phyloP scores from a whole-genome alignment of 805 yeast species.

The Starmerella powellii region DNA sequence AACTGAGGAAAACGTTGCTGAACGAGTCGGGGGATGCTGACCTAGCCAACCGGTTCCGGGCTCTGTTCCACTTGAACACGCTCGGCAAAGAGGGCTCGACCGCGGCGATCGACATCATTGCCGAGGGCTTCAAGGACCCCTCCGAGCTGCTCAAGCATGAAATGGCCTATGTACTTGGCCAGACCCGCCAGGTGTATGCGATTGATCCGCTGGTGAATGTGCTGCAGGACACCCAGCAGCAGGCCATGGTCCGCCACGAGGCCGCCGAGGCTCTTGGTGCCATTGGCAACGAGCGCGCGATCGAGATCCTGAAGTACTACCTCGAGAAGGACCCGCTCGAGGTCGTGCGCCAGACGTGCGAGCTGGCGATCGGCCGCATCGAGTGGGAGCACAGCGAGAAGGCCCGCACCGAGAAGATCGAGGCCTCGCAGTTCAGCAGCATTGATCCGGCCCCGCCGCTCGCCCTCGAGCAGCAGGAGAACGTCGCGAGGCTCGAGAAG shows the following conservation, averaged over 20 bases:
- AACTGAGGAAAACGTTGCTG: constrained; percentile 24
- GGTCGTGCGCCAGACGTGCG: constrained; percentile 95
- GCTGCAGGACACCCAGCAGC: constrained; percentile 46
- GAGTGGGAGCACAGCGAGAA: constrained; percentile 73
- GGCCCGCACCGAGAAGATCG: constrained; percentile 56
- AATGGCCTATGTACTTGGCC: constrained; percentile 94
- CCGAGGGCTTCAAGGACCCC: constrained; percentile 66
- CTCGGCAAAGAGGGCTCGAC: constrained; percentile 61
- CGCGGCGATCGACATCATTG: constrained; percentile 69
- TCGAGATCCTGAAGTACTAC: constrained; percentile 54
- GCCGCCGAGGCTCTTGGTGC: constrained; percentile 99
- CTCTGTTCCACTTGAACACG: constrained; percentile 79
- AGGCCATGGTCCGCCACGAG: constrained; percentile 96
- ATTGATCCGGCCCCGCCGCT: constrained; percentile 98
- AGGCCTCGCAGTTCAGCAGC: constrained; percentile 65
- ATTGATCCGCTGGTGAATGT: constrained; percentile 66
- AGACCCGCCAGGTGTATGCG: constrained; percentile 72
- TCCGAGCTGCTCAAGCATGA: constrained; percentile 93
- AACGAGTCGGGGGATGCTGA: constrained; percentile 46
- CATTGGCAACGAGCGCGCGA: constrained; percentile 64
- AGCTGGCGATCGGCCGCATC: constrained; percentile 88
- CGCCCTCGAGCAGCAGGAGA: constrained; percentile 45
- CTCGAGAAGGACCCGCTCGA: constrained; percentile 60
- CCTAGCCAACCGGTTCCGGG: constrained; percentile 82
- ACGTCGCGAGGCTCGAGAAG: constrained; percentile 51